These are phyloP conservation scores for Chernovozyma sophiae-reginae DNA, from an alignment of 1,139 yeast species.

Conservation along the genomic window DNA sequence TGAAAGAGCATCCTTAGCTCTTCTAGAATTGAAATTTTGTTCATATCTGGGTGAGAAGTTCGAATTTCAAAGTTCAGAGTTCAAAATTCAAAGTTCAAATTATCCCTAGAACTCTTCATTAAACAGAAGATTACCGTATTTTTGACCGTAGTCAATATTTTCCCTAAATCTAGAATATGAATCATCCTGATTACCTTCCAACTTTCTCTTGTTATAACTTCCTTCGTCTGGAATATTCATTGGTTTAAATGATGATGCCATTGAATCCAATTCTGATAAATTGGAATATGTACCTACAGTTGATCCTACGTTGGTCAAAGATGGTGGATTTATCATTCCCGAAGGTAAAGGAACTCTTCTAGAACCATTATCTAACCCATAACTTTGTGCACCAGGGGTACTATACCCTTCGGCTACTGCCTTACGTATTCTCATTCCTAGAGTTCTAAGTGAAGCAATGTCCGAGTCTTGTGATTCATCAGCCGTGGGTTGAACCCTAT, in stretches of 20 bases:
- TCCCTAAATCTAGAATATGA: constrained; percentile 8
- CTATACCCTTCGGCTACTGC: constrained; percentile 61
- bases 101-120: constrained; percentile 11
- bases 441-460: constrained; percentile 39
- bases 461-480: constrained; percentile 12
- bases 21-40: too few relatives aligned
- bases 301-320: constrained; percentile 35
- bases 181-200: constrained; percentile 22
- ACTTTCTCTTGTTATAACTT: constrained; percentile 31
- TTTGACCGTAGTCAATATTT: constrained; percentile 7
- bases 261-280: constrained; percentile 42
- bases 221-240: constrained; percentile 3
- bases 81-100: too few relatives aligned
- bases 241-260: constrained; percentile 19
- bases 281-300: constrained; percentile 41
- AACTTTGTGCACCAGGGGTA: constrained; percentile 15
- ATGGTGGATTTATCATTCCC: constrained; percentile 36
- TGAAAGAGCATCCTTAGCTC: too few relatives aligned
- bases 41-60: too few relatives aligned
- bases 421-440: constrained; percentile 72
- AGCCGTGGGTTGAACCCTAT: constrained; percentile 5
- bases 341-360: constrained; percentile 54
- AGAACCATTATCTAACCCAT: background rate
- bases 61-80: too few relatives aligned
- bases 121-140: constrained; percentile 9